phyloP scores from a whole-genome alignment of 2,329 filamentous ascomycete genomes.

The Penicillium sp. region DNA sequence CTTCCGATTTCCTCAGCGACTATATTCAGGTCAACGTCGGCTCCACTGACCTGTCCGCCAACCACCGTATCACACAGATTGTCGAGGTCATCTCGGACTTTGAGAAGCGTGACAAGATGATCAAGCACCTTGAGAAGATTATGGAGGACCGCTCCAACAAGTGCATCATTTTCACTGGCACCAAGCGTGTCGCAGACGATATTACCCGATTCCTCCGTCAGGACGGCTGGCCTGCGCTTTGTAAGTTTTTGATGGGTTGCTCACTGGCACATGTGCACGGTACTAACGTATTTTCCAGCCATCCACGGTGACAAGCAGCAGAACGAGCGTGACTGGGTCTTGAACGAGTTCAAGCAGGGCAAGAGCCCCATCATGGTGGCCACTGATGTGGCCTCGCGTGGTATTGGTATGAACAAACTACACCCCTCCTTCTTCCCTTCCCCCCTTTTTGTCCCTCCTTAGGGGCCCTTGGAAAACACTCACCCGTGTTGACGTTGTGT shows the following conservation, averaged over 20 bases:
- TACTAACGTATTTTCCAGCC: conserved; percentile 55
- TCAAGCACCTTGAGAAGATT: conserved; percentile 94
- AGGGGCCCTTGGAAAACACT: conserved; percentile 38
- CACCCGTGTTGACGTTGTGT: conserved; percentile 55
- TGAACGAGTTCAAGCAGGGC: conserved; percentile 99
- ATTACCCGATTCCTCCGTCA: conserved; percentile 97
- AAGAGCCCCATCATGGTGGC: conserved; percentile 99
- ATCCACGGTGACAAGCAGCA: conserved; percentile 99
- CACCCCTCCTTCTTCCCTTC: conserved; percentile 42
- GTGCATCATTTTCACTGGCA: conserved; percentile 83
- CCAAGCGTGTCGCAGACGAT: conserved; percentile 91
- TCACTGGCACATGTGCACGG: neutral
- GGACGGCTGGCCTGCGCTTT: conserved; percentile 95
- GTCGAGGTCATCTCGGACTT: conserved; percentile 95
- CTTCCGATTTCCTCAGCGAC: conserved; percentile 84
- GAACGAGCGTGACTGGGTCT: conserved; percentile 98
- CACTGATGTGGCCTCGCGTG: conserved; percentile 98
- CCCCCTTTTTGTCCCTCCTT: conserved; percentile 28
- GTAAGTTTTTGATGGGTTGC: conserved; percentile 53
- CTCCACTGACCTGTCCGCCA: conserved; percentile 91
- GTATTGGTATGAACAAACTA: conserved; percentile 95
- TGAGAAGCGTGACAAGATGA: conserved; percentile 97
- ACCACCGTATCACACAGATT: conserved; percentile 96
- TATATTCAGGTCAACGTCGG: conserved; percentile 99
- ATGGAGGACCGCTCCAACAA: conserved; percentile 98